Evolutionary conservation across 371 early-diverging fungal species (phyloP), one percentile per base, ranked within the genome.

Genomic region (Dichotomocladium elegans): DNA sequence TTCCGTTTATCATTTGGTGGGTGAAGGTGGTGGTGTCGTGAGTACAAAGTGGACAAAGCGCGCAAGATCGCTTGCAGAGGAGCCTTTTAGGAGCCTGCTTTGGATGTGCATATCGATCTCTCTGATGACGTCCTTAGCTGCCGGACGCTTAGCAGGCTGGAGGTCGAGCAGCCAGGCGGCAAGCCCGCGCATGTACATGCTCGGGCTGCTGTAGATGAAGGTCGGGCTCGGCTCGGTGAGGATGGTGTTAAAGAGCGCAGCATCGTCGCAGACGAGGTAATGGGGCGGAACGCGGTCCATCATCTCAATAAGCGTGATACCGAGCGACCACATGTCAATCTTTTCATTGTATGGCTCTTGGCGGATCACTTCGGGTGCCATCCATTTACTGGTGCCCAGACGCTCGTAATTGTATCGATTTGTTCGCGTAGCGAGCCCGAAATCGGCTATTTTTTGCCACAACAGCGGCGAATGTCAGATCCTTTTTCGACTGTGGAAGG

Each of bases 381-480:
- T 77, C 71, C 75, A 99, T 73, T 77, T 77, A 27, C 63, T 64
- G 11, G 77, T 77, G 24, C 77, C 77, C 14, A 77, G 59, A 41
- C 77, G 64, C 33, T 72, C 71, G 47, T 57, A 60, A 45, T 77
- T 73, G 24, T 60, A 61, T 24, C 69, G 65, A 40, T 47, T 47
- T 25, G 60, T 66, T 19, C 70, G 62, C 40, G 77, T 73, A 19
- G 77, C 66, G 40, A 77, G 56, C 24, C 77, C 77, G 60, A 77
- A 77, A 54, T 77, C 77, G 53, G 77, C 77, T 62, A 9, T 37
- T n/a, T n/a, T n/a, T n/a, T n/a, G n/a, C n/a, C n/a, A n/a, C n/a
- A n/a, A n/a, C n/a, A n/a, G n/a, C n/a, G n/a, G n/a, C n/a, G n/a
- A n/a, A n/a, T n/a, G n/a, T n/a, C n/a, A n/a, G n/a, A n/a, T n/a